Conservation (phyloP, 1,284 basidiomycete species). For the Ustilago vetiveriae region DNA sequence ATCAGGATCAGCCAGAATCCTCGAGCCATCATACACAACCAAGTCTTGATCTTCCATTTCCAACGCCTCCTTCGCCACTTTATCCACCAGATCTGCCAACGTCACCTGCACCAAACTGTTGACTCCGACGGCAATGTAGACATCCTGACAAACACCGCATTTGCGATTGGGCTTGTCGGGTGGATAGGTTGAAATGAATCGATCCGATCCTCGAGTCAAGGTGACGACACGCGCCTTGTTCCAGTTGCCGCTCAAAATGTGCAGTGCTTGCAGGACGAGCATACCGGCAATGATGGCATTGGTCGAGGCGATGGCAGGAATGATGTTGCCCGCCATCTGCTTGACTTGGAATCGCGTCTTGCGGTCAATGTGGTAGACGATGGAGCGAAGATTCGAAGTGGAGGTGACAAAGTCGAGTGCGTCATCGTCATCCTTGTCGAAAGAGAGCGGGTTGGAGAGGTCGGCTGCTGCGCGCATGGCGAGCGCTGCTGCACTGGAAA, state of each 20-base stretch:
- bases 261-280: conserved; percentile 89
- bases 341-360: conserved; percentile 98
- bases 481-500: conserved; percentile 77
- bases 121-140: conserved; percentile 75
- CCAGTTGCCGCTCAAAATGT: conserved; percentile 72
- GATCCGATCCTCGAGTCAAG: conserved; percentile 34
- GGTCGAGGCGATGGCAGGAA: conserved; percentile 95
- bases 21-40: conserved; percentile 77
- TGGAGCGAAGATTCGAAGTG: conserved; percentile 88
- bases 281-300: conserved; percentile 96
- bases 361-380: conserved; percentile 83
- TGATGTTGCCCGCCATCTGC: conserved; percentile 99
- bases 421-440: conserved; percentile 98
- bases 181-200: conserved; percentile 36
- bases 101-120: conserved; percentile 76
- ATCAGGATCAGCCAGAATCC: conserved; percentile 84
- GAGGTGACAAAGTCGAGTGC: conserved; percentile 96
- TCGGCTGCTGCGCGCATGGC: conserved; percentile 78
- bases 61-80: conserved; percentile 70
- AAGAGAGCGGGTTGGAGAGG: conserved; percentile 77
- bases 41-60: conserved; percentile 67
- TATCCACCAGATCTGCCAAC: conserved; percentile 77
- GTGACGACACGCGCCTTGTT: conserved; percentile 41
- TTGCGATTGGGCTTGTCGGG: conserved; percentile 41
- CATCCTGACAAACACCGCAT: conserved; percentile 87